Conservation (phyloP, 2,329 filamentous ascomycete genomes). For the Penicillium olsonii region DNA sequence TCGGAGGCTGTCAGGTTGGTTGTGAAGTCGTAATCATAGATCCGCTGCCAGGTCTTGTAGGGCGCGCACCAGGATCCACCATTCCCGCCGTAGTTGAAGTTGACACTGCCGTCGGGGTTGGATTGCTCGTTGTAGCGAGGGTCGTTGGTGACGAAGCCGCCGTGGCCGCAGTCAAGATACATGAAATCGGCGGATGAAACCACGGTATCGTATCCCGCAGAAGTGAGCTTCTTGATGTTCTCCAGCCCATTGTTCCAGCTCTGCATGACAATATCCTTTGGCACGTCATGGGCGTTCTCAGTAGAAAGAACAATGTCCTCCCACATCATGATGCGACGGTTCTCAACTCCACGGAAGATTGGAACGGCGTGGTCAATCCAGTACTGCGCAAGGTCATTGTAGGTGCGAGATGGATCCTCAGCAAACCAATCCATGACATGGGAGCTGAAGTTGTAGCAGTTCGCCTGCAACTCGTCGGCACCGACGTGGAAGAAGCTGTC, state of each 20-base stretch:
- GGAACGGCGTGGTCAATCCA: conserved; percentile 57
- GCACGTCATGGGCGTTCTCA: conserved; percentile 49
- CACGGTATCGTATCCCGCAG: conserved; percentile 55
- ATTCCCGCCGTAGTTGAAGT: conserved; percentile 57
- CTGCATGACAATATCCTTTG: conserved; percentile 56
- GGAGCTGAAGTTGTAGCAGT: conserved; percentile 60
- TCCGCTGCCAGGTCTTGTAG: conserved; percentile 63
- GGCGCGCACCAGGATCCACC: conserved; percentile 61
- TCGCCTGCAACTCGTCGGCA: conserved; percentile 56
- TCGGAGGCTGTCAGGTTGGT: conserved; percentile 49
- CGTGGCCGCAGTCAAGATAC: conserved; percentile 59
- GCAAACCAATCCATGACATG: conserved; percentile 54
- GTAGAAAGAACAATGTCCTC: conserved; percentile 54
- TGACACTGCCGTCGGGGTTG: conserved; percentile 51
- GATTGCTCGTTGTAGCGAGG: conserved; percentile 56
- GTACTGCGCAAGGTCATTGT: conserved; percentile 55
- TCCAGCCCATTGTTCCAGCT: conserved; percentile 56
- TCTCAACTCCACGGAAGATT: conserved; percentile 48
- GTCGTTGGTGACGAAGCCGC: conserved; percentile 58
- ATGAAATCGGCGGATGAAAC: conserved; percentile 59
- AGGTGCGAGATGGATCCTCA: conserved; percentile 52
- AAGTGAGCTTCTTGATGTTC: conserved; percentile 55
- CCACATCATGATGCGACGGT: conserved; percentile 60
- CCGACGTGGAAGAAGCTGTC: conserved; percentile 60
- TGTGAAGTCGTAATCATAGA: conserved; percentile 61